Conservation (phyloP, 2,329 filamentous ascomycete species). For the Aschersonia sp. region DNA sequence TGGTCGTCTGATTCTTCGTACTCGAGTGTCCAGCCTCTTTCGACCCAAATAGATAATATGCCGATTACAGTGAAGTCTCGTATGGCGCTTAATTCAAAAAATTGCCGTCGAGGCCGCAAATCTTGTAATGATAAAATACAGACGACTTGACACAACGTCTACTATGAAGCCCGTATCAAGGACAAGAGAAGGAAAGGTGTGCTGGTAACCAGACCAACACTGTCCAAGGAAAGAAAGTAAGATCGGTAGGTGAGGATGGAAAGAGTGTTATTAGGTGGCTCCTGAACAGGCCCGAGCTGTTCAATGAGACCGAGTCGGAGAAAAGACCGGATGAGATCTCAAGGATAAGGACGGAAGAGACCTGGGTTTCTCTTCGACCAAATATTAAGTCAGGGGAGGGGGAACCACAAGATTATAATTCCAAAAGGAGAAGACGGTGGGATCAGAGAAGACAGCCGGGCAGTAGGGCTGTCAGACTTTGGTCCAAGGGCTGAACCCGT, state of each 20-base stretch:
- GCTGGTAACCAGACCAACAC: constrained; percentile 41
- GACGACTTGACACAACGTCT: not conserved
- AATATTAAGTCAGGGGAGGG: not conserved
- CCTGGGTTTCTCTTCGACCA: constrained; percentile 1
- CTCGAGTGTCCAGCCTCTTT: no score
- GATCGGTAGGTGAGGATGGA: constrained; percentile 34
- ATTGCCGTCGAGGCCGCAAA: not conserved
- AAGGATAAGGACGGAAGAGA: constrained; percentile 6
- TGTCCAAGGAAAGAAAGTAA: constrained; percentile 13
- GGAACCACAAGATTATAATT: constrained; percentile 7
- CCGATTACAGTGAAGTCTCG: no score
- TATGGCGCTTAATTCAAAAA: not conserved
- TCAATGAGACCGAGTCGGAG: constrained; percentile 3
- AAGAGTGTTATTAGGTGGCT: constrained; percentile 16
- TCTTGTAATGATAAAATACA: not conserved
- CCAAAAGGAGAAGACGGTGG: not conserved
- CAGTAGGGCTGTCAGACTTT: not conserved
- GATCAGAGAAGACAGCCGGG: not conserved
- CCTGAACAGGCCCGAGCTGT: constrained; percentile 3
- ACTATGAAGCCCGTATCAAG: no score
- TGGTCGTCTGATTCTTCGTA: no score
- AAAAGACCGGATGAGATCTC: constrained; percentile 4
- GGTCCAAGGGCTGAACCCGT: constrained; percentile 4
- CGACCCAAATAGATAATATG: no score
- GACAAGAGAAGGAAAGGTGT: constrained; percentile 1